These are phyloP conservation scores for Verticillium tricorpus DNA, from an alignment of 2,329 filamentous ascomycete genomes.

Conservation along the genomic window DNA sequence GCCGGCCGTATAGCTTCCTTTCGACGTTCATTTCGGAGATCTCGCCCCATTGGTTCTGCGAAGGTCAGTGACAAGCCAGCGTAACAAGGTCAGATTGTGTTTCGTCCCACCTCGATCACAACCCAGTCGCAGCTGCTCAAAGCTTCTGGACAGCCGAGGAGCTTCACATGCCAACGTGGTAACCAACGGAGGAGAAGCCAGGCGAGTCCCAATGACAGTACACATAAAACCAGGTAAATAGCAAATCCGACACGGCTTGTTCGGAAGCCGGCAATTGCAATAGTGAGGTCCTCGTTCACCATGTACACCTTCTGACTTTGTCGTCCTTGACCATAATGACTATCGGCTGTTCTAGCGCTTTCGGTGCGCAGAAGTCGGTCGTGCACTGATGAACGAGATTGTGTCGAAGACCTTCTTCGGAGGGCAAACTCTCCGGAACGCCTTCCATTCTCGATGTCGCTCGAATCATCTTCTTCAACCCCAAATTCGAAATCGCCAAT, in stretches of 20 bases:
- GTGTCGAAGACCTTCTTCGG: conserved; percentile 59
- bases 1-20: conserved; percentile 46
- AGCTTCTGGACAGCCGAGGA: conserved; percentile 66
- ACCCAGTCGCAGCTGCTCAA: conserved; percentile 82
- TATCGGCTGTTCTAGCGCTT: conserved; percentile 65
- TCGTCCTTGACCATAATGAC: conserved; percentile 58
- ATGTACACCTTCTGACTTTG: conserved; percentile 90
- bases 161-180: conserved; percentile 75
- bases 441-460: conserved; percentile 34
- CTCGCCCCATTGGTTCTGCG: conserved; percentile 90
- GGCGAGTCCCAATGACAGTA: conserved; percentile 68
- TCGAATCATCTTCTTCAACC: conserved; percentile 32
- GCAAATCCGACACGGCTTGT: conserved; percentile 68
- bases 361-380: conserved; percentile 66
- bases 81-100: background rate
- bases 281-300: conserved; percentile 86
- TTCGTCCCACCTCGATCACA: conserved; percentile 67
- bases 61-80: conserved; percentile 4
- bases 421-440: conserved; percentile 42
- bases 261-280: conserved; percentile 86
- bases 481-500: conserved; percentile 34
- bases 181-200: conserved; percentile 89
- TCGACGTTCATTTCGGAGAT: conserved; percentile 71
- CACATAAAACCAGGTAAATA: conserved; percentile 66
- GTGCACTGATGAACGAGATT: conserved; percentile 52